Evolutionary conservation across 116 monocot genomes (phyloP).

Genomic region (Thalassia testudinum): DNA sequence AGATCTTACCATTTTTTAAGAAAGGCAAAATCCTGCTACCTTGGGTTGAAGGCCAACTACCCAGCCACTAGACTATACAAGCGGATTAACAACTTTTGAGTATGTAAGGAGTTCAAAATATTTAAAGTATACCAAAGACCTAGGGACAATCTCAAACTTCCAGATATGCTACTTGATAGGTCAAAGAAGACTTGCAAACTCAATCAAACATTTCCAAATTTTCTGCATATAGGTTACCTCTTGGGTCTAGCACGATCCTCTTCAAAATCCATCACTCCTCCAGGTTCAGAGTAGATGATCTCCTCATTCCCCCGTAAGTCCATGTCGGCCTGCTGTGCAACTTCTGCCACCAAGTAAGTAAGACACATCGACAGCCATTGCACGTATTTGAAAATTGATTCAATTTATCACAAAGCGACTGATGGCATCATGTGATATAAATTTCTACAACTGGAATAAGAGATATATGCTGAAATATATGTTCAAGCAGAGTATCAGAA

Average conservation of each 20-base stretch:
- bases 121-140: no score
- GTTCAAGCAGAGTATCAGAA: background rate
- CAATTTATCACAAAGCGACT: background rate
- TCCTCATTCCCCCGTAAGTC: slow-evolving; percentile 68
- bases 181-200: no score
- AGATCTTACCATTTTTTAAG: no score
- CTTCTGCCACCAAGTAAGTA: slow-evolving; percentile 93
- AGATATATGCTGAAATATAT: background rate
- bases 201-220: background rate
- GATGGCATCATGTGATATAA: no score
- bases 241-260: slow-evolving; percentile 77
- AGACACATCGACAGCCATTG: slow-evolving; percentile 47
- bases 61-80: no score
- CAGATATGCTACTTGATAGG: no score
- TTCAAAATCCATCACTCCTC: slow-evolving; percentile 85
- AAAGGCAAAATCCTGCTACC: no score
- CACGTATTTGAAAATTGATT: background rate
- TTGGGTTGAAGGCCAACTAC: no score
- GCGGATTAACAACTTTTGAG: no score
- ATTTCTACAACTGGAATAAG: no score
- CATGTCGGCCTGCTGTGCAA: slow-evolving; percentile 62
- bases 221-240: slow-evolving; percentile 33
- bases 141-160: no score
- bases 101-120: no score
- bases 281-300: slow-evolving; percentile 54